phyloP scores from a whole-genome alignment of 352 stramenopile genomes.

The Phytophthora brassicae region DNA sequence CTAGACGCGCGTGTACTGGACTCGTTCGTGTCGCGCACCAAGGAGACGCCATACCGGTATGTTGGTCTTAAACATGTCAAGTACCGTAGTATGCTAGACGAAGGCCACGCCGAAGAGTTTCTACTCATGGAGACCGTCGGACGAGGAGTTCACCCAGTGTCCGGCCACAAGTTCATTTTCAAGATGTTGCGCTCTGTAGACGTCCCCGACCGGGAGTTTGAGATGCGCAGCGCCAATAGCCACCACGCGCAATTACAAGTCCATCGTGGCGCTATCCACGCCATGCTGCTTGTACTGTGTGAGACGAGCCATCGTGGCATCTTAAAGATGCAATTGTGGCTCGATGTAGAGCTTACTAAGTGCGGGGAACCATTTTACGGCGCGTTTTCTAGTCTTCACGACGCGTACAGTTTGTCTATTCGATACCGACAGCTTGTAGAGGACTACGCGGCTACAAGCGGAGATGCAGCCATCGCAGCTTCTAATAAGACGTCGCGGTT shows the following conservation, averaged over 20 bases:
- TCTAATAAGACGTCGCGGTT: slow-evolving; percentile 34
- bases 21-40: slow-evolving; percentile 62
- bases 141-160: slow-evolving; percentile 44
- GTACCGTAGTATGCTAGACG: slow-evolving; percentile 62
- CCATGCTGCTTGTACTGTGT: slow-evolving; percentile 58
- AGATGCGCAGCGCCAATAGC: slow-evolving; percentile 44
- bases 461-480: slow-evolving; percentile 26
- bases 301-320: slow-evolving; percentile 58
- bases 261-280: slow-evolving; percentile 57
- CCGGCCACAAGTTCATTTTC: slow-evolving; percentile 52
- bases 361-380: slow-evolving; percentile 53
- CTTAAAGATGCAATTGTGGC: slow-evolving; percentile 73
- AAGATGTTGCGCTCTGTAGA: slow-evolving; percentile 65
- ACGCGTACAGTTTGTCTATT: slow-evolving; percentile 68
- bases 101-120: slow-evolving; percentile 61
- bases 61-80: slow-evolving; percentile 80
- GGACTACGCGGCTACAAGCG: slow-evolving; percentile 37
- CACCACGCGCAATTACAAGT: slow-evolving; percentile 48
- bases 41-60: slow-evolving; percentile 72
- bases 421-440: slow-evolving; percentile 66
- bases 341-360: slow-evolving; percentile 64
- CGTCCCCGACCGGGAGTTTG: slow-evolving; percentile 45
- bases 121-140: slow-evolving; percentile 61
- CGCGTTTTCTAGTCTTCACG: slow-evolving; percentile 61
- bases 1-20: slow-evolving; percentile 73